These are phyloP conservation scores for Globisporangium uncinulatum DNA, from an alignment of 352 stramenopile species.

Conservation along the genomic window DNA sequence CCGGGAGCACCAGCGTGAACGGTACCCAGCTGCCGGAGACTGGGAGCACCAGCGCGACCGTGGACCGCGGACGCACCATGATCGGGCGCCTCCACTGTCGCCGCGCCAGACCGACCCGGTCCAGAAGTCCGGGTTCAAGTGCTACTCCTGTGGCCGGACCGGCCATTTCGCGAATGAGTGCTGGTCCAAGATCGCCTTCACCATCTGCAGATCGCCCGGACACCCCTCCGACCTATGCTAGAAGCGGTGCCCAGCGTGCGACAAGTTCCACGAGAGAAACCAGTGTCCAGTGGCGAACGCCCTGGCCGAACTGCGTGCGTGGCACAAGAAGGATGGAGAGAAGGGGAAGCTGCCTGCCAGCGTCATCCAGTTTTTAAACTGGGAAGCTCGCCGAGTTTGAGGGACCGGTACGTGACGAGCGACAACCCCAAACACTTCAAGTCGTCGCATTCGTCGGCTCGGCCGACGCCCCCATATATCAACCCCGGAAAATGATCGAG, in stretches of 20 bases:
- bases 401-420: constrained; percentile 1
- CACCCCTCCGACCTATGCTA: not conserved
- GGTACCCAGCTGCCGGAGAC: no score
- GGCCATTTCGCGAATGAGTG: no score
- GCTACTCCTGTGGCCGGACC: no score
- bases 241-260: not conserved
- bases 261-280: not conserved
- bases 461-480: not conserved
- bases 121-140: no score
- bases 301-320: not conserved
- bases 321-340: not conserved
- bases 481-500: not conserved
- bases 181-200: no score
- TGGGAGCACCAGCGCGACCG: no score
- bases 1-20: no score
- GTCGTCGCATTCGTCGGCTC: no score
- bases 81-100: no score
- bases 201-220: no score
- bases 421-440: not conserved
- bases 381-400: not conserved
- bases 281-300: not conserved
- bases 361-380: not conserved
- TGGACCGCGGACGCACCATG: no score
- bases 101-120: no score
- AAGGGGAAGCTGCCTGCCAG: not conserved